phyloP scores from a whole-genome alignment of 73 alveolate genomes.

The Paramecium bursaria region DNA sequence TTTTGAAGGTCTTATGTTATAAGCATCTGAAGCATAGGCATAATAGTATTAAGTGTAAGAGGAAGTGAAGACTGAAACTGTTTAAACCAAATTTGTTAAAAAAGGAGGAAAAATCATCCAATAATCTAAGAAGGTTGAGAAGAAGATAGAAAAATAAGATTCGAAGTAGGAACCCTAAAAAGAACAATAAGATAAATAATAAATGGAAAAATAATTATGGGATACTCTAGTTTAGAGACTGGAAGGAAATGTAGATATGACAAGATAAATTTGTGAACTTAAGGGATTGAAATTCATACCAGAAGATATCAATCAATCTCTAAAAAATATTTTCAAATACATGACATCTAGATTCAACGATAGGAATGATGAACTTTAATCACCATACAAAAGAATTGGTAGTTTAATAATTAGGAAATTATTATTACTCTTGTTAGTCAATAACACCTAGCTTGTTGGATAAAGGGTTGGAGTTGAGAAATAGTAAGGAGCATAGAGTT shows the following conservation, averaged over 20 bases:
- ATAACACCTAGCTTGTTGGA: conserved; percentile 31
- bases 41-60: background rate
- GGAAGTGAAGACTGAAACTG: background rate
- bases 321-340: no score
- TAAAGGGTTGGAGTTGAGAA: conserved; percentile 18
- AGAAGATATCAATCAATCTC: background rate
- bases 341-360: conserved; percentile 16
- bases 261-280: background rate
- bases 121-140: conserved; percentile 2
- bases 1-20: conserved; percentile 20
- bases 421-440: background rate
- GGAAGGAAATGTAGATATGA: background rate
- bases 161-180: background rate
- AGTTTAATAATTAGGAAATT: background rate
- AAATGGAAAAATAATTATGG: conserved; percentile 1
- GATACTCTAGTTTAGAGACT: background rate
- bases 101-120: background rate
- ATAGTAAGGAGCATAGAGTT: background rate
- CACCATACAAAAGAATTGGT: background rate
- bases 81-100: no score
- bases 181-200: conserved; percentile 1
- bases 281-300: background rate
- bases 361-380: conserved; percentile 4
- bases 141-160: background rate
- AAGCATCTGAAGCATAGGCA: background rate